Evolutionary conservation across 1,284 basidiomycete species (phyloP).

Genomic region (Lignosus rhinocerotis): DNA sequence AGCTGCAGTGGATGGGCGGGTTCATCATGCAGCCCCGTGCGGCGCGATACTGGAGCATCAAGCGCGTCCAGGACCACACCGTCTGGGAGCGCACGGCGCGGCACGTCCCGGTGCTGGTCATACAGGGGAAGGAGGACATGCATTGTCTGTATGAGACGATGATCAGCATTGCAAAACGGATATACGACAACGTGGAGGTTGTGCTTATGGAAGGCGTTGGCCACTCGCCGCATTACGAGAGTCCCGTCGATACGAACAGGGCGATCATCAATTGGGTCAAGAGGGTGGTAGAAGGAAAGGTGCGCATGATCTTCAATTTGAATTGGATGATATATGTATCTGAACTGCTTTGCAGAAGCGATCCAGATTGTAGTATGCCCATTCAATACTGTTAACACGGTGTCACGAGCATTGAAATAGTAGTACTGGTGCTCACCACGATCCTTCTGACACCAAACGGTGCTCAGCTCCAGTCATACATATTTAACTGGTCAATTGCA

Average conservation of each 20-base stretch:
- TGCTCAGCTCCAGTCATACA: no score
- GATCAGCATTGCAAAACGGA: conserved; percentile 30
- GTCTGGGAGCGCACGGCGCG: conserved; percentile 34
- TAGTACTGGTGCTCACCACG: no score
- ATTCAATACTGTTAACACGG: not conserved
- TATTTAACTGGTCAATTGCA: no score
- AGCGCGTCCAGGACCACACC: conserved; percentile 35
- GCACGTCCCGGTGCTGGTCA: conserved; percentile 35
- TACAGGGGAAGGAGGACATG: conserved; percentile 38
- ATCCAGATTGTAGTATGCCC: not conserved
- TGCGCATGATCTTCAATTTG: not conserved
- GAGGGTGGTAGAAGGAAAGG: not conserved
- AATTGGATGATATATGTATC: not conserved
- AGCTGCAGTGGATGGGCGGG: conserved; percentile 37
- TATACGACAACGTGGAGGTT: conserved; percentile 33
- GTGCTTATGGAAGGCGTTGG: conserved; percentile 35
- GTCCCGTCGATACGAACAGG: conserved; percentile 21
- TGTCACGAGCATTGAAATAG: no score
- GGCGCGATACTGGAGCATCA: conserved; percentile 29
- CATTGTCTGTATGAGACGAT: conserved; percentile 29
- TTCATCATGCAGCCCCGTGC: conserved; percentile 37
- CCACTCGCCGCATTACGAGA: conserved; percentile 34
- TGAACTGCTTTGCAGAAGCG: not conserved
- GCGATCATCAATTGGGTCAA: conserved; percentile 11
- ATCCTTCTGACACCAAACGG: no score